Percentiles rank a stretch among this genome's conserved stretches.
Evolutionary conservation across 139 green algal genomes (phyloP).

Genomic region (Chlorella sp.): DNA sequence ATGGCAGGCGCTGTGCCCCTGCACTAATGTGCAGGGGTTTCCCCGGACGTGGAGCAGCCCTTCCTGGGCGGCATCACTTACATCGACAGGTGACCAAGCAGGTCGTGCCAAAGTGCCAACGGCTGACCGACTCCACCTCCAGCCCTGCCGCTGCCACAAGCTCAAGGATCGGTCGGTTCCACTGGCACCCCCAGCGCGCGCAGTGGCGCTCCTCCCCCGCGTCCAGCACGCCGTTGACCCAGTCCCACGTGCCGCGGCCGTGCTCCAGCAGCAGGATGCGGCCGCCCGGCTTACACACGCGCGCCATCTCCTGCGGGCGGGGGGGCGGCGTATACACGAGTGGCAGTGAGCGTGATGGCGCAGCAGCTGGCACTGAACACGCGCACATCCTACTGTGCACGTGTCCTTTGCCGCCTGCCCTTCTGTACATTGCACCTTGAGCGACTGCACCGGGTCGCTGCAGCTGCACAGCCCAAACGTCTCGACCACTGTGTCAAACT

Average conservation of each 20-base stretch:
- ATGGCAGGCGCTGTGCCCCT: too few relatives aligned
- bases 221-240: conserved; percentile 57
- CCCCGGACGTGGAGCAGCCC: too few relatives aligned
- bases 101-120: conserved; percentile 80
- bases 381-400: too few relatives aligned
- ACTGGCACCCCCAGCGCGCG: conserved; percentile 75
- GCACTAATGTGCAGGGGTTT: too few relatives aligned
- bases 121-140: conserved; percentile 44
- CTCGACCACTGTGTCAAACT: conserved; percentile 83
- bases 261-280: conserved; percentile 73
- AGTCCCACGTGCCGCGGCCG: conserved; percentile 45
- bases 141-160: conserved; percentile 67
- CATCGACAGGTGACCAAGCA: too few relatives aligned
- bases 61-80: too few relatives aligned
- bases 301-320: conserved; percentile 42
- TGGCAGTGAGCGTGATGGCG: too few relatives aligned
- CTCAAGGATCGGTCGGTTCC: conserved; percentile 75
- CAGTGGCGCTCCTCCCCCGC: conserved; percentile 17
- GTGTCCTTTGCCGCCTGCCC: too few relatives aligned
- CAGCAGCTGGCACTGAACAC: not conserved
- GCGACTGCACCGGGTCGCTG: conserved; percentile 52
- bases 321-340: too few relatives aligned
- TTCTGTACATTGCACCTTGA: conserved; percentile 24
- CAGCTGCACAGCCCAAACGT: conserved; percentile 78
- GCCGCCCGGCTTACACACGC: conserved; percentile 56